These are phyloP conservation scores for Tolypocladium ophioglossoides DNA, from an alignment of 2,329 filamentous ascomycete genomes.

Conservation along the genomic window DNA sequence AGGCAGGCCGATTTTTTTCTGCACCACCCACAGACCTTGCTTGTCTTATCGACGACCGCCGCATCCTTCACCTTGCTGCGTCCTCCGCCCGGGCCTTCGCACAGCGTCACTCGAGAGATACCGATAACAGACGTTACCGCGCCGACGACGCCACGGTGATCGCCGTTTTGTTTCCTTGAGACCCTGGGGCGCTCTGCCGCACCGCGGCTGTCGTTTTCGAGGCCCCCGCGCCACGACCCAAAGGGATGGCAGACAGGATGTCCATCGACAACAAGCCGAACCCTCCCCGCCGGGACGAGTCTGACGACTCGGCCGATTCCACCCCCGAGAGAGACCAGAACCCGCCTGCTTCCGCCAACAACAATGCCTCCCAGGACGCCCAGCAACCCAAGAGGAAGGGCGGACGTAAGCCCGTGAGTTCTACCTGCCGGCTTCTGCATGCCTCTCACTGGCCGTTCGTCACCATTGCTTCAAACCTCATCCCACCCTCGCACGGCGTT, in stretches of 20 bases:
- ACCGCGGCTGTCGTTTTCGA: slow-evolving; percentile 22
- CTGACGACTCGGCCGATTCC: slow-evolving; percentile 50
- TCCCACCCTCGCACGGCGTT: background rate
- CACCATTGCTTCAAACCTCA: background rate
- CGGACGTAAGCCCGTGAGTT: slow-evolving; percentile 88
- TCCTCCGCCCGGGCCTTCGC: background rate
- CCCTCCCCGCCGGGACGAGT: slow-evolving; percentile 40
- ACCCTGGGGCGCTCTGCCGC: slow-evolving; percentile 24
- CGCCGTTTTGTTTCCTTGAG: slow-evolving; percentile 19
- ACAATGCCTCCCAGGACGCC: slow-evolving; percentile 34
- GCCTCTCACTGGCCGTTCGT: background rate
- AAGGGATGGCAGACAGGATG: slow-evolving; percentile 57
- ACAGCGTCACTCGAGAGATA: background rate
- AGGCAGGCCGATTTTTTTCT: slow-evolving; percentile 10
- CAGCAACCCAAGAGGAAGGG: slow-evolving; percentile 88
- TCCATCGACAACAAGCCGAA: slow-evolving; percentile 41
- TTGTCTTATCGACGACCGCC: background rate
- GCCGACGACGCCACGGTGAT: slow-evolving; percentile 21
- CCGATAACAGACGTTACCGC: slow-evolving; percentile 12
- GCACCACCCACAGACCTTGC: slow-evolving; percentile 11
- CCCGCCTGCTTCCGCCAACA: slow-evolving; percentile 20
- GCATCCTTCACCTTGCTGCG: background rate
- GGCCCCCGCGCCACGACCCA: slow-evolving; percentile 23
- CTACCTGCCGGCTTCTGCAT: background rate
- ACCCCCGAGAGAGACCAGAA: slow-evolving; percentile 46